Evolutionary conservation across 2,329 filamentous ascomycete species (phyloP).

Genomic region (Tothia fuscella): DNA sequence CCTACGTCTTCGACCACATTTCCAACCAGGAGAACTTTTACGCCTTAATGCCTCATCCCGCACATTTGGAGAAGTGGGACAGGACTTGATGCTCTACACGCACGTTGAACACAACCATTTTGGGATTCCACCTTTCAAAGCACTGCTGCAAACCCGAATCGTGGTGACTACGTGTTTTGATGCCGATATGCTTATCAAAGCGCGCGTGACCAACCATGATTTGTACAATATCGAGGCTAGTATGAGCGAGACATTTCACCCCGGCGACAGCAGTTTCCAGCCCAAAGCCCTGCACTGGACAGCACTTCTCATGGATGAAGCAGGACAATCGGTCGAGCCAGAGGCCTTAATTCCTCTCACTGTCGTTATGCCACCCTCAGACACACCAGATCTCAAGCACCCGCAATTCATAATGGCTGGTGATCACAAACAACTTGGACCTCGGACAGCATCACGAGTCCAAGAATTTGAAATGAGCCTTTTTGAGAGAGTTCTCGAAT

Average conservation of each 20-base stretch:
- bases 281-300: slow-evolving; percentile 28
- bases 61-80: slow-evolving; percentile 30
- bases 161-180: slow-evolving; percentile 33
- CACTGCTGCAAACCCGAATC: slow-evolving; percentile 29
- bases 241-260: slow-evolving; percentile 21
- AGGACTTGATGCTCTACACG: slow-evolving; percentile 26
- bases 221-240: slow-evolving; percentile 26
- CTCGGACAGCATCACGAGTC: slow-evolving; percentile 25
- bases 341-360: slow-evolving; percentile 29
- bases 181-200: slow-evolving; percentile 29
- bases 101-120: slow-evolving; percentile 30
- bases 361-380: slow-evolving; percentile 26
- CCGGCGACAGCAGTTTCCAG: slow-evolving; percentile 15
- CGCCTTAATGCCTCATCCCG: slow-evolving; percentile 30
- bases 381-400: slow-evolving; percentile 15
- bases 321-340: slow-evolving; percentile 33
- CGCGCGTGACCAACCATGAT: slow-evolving; percentile 31
- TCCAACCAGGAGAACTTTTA: slow-evolving; percentile 27
- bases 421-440: slow-evolving; percentile 33
- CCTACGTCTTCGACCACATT: slow-evolving; percentile 25
- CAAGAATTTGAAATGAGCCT: slow-evolving; percentile 25
- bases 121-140: slow-evolving; percentile 26
- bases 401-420: slow-evolving; percentile 35
- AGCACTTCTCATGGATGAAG: slow-evolving; percentile 34
- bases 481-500: slow-evolving; percentile 30